These are phyloP conservation scores for Pulveroboletus sp. DNA, from an alignment of 768 basidiomycete genomes.

Conservation along the genomic window DNA sequence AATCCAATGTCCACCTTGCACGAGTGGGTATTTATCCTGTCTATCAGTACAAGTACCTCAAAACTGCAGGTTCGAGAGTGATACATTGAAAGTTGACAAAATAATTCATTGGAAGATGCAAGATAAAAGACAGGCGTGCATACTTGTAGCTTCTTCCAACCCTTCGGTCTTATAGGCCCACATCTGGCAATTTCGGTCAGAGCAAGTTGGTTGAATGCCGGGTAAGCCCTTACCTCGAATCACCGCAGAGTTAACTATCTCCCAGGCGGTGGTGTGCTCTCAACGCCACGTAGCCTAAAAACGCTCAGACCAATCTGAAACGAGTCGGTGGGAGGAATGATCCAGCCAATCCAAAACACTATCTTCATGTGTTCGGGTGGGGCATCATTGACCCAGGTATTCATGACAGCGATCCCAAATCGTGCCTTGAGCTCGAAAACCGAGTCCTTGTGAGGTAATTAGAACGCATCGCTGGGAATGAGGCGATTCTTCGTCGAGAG, in stretches of 20 bases:
- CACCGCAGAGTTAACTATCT: background rate
- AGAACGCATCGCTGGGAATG: too few relatives aligned
- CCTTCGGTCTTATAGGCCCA: background rate
- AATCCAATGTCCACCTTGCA: too few relatives aligned
- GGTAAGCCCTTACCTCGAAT: background rate
- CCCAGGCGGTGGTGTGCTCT: background rate
- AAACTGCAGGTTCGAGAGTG: too few relatives aligned
- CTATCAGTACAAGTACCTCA: background rate
- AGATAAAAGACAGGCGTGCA: too few relatives aligned
- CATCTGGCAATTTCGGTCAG: background rate
- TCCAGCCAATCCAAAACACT: background rate
- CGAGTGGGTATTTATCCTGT: background rate
- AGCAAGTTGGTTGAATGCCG: background rate
- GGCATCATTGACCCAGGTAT: background rate
- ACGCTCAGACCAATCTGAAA: background rate
- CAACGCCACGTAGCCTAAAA: background rate
- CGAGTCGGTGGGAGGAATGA: too few relatives aligned
- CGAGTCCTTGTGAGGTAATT: too few relatives aligned
- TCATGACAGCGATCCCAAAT: background rate
- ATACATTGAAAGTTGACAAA: background rate
- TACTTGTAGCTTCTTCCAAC: background rate
- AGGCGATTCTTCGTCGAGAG: too few relatives aligned
- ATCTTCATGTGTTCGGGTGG: too few relatives aligned
- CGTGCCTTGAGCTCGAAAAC: too few relatives aligned
- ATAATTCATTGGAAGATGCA: background rate